These are phyloP conservation scores for Venturia effusa DNA, from an alignment of 2,329 filamentous ascomycete species.

Conservation along the genomic window DNA sequence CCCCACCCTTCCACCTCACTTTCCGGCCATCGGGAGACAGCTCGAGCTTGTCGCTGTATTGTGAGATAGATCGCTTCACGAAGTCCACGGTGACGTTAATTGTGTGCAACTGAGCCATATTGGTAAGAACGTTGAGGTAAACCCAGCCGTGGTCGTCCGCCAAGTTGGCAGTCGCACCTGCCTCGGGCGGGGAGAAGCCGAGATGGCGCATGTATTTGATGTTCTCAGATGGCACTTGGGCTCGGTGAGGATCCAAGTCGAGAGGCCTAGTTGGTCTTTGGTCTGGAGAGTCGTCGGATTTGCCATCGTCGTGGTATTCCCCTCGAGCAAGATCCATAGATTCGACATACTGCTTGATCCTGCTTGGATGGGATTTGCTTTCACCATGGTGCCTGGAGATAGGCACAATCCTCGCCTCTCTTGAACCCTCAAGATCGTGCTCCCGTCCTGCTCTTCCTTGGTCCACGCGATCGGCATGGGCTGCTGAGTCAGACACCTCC, in stretches of 20 bases:
- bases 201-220: slow-evolving; percentile 70
- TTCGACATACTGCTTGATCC: background rate
- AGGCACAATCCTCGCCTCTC: slow-evolving; percentile 36
- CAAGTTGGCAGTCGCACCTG: slow-evolving; percentile 38
- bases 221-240: slow-evolving; percentile 65
- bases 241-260: slow-evolving; percentile 69
- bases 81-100: slow-evolving; percentile 73
- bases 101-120: slow-evolving; percentile 75
- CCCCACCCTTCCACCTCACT: slow-evolving; percentile 66
- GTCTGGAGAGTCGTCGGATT: slow-evolving; percentile 29
- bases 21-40: slow-evolving; percentile 67
- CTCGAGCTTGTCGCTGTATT: slow-evolving; percentile 65
- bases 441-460: slow-evolving; percentile 29
- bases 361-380: background rate
- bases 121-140: slow-evolving; percentile 69
- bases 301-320: background rate
- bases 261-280: slow-evolving; percentile 67
- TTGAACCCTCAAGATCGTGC: slow-evolving; percentile 28
- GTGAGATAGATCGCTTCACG: slow-evolving; percentile 58
- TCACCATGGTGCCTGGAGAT: slow-evolving; percentile 9
- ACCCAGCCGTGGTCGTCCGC: slow-evolving; percentile 67
- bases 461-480: slow-evolving; percentile 32
- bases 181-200: slow-evolving; percentile 52
- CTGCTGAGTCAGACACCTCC: slow-evolving; percentile 46
- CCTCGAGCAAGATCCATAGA: background rate